Evolutionary conservation across 2,329 filamentous ascomycete species (phyloP).

Genomic region (Ophiosphaerella narmari): DNA sequence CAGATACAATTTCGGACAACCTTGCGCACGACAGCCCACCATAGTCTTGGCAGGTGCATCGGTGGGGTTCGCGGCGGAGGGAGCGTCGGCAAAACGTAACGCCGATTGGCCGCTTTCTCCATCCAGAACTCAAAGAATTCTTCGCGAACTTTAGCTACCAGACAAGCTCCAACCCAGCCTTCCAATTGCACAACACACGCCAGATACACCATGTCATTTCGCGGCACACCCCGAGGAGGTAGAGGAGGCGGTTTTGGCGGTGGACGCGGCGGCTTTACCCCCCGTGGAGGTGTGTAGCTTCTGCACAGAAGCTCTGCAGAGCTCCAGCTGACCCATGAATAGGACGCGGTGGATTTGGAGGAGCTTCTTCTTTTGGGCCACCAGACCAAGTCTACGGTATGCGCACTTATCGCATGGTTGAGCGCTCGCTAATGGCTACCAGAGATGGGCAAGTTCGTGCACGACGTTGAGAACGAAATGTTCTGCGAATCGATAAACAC

Average conservation of each 20-base stretch:
- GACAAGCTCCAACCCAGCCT: conserved; percentile 26
- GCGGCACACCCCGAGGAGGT: conserved; percentile 49
- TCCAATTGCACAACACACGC: conserved; percentile 32
- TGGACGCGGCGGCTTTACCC: conserved; percentile 56
- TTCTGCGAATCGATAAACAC: conserved; percentile 93
- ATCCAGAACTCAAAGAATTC: conserved; percentile 28
- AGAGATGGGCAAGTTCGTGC: conserved; percentile 95
- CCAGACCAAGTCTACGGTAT: conserved; percentile 51
- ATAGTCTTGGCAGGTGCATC: conserved; percentile 22
- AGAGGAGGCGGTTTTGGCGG: conserved; percentile 55
- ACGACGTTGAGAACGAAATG: conserved; percentile 96
- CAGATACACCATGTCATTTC: conserved; percentile 64
- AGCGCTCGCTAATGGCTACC: conserved; percentile 30
- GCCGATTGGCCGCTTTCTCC: conserved; percentile 30
- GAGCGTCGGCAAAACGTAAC: conserved; percentile 26
- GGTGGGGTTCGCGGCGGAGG: conserved; percentile 28
- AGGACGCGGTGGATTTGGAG: conserved; percentile 46
- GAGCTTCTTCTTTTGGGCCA: conserved; percentile 47
- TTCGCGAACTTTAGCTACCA: conserved; percentile 32
- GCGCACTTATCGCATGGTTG: neutral
- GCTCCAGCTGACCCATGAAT: conserved; percentile 34
- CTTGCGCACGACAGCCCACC: conserved; percentile 29
- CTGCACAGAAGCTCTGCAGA: conserved; percentile 18
- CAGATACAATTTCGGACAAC: conserved; percentile 31
- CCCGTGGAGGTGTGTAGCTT: conserved; percentile 53